phyloP scores from a whole-genome alignment of 1,139 yeast species.

The Blastobotrys ciferrii region DNA sequence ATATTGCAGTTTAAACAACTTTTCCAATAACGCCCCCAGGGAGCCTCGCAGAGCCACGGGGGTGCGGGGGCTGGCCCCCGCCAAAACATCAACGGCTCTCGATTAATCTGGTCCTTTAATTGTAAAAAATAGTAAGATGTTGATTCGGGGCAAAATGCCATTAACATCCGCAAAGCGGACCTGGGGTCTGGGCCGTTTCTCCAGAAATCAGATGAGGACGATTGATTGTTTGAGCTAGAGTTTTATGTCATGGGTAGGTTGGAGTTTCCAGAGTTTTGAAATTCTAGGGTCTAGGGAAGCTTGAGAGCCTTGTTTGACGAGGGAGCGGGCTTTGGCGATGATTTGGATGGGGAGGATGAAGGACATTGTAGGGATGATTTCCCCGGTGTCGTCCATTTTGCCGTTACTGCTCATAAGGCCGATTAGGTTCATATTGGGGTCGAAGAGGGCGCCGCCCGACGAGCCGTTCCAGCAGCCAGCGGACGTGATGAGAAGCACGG shows the following conservation, averaged over 20 bases:
- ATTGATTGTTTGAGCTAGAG: too few relatives aligned
- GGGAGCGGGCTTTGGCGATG: slow-evolving; percentile 21
- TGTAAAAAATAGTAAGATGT: too few relatives aligned
- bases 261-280: background rate
- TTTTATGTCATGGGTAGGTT: slow-evolving; percentile 2
- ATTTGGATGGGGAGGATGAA: slow-evolving; percentile 43
- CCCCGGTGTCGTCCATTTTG: slow-evolving; percentile 40
- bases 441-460: slow-evolving; percentile 65
- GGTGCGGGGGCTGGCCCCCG: too few relatives aligned
- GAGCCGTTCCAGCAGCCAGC: slow-evolving; percentile 78
- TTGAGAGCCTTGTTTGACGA: background rate
- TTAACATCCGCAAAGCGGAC: too few relatives aligned
- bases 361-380: slow-evolving; percentile 45
- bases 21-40: too few relatives aligned
- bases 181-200: too few relatives aligned
- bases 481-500: slow-evolving; percentile 50
- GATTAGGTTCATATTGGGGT: slow-evolving; percentile 40
- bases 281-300: background rate
- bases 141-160: too few relatives aligned
- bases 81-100: too few relatives aligned
- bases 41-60: too few relatives aligned
- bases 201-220: too few relatives aligned
- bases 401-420: slow-evolving; percentile 69
- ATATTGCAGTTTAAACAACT: too few relatives aligned
- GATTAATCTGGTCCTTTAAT: too few relatives aligned